phyloP scores from a whole-genome alignment of 768 basidiomycete species.

The Coprinopsis cinerea region DNA sequence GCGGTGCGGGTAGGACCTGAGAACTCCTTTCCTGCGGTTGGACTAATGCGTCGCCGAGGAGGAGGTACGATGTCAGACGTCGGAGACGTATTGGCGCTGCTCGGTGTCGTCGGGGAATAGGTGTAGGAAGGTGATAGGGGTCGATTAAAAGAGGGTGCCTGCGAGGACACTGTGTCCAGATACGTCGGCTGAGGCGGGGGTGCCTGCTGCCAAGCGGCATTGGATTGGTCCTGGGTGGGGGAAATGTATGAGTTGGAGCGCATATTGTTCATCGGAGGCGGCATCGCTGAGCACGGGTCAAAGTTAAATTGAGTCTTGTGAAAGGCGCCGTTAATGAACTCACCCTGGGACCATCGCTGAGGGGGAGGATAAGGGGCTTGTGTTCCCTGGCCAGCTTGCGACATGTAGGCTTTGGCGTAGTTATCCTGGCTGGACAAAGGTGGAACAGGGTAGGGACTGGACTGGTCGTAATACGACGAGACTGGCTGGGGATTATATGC shows the following conservation, averaged over 20 bases:
- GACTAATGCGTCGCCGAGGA: conserved; percentile 51
- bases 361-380: conserved; percentile 33
- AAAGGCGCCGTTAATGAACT: no score
- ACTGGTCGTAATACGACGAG: conserved; percentile 38
- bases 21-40: conserved; percentile 43
- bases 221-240: conserved; percentile 16
- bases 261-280: conserved; percentile 23
- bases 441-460: conserved; percentile 33
- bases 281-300: conserved; percentile 13
- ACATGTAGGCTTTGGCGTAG: conserved; percentile 28
- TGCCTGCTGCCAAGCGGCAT: conserved; percentile 16
- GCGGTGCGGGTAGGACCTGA: conserved; percentile 38
- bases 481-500: conserved; percentile 28
- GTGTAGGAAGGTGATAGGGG: conserved; percentile 22
- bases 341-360: conserved; percentile 37
- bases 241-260: conserved; percentile 25
- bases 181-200: conserved; percentile 19
- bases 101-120: conserved; percentile 29
- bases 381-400: conserved; percentile 26
- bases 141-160: conserved; percentile 18
- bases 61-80: conserved; percentile 48
- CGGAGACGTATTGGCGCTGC: conserved; percentile 24
- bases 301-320: no score
- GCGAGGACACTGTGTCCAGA: conserved; percentile 17
- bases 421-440: conserved; percentile 31